These are phyloP conservation scores for Scheffersomyces insectosa DNA, from an alignment of 1,139 yeast genomes.

Conservation along the genomic window DNA sequence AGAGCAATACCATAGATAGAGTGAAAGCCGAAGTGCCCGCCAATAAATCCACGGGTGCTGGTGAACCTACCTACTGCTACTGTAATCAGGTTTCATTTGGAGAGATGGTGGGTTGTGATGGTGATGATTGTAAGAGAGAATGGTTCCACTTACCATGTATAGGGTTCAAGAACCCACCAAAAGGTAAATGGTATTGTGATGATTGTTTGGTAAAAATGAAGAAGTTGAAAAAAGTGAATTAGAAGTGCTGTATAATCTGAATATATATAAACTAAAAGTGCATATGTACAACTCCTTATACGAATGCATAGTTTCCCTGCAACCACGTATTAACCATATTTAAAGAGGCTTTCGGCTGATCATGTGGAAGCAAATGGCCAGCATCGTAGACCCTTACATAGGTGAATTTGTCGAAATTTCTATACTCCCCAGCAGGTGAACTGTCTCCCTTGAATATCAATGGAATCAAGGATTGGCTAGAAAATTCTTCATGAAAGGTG, in stretches of 20 bases:
- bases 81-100: conserved; percentile 97
- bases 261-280: not conserved
- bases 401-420: conserved; percentile 46
- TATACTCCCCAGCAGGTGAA: conserved; percentile 46
- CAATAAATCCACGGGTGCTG: conserved; percentile 5
- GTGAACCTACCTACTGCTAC: conserved; percentile 88
- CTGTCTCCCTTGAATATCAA: conserved; percentile 8
- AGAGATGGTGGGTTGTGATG: conserved; percentile 99
- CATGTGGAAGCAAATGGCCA: conserved; percentile 54
- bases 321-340: conserved; percentile 51
- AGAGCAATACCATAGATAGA: conserved; percentile 6
- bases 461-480: conserved; percentile 26
- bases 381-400: conserved; percentile 49
- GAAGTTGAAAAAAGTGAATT: conserved; percentile 19
- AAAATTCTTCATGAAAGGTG: conserved; percentile 55
- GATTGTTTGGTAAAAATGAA: conserved; percentile 63
- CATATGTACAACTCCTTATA: not conserved
- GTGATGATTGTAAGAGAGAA: conserved; percentile 86
- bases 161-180: conserved; percentile 86
- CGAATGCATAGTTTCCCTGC: not conserved
- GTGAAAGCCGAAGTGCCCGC: conserved; percentile 7
- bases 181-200: conserved; percentile 97
- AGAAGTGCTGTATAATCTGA: not conserved
- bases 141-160: conserved; percentile 98
- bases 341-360: conserved; percentile 47